Evolutionary conservation across 2,329 filamentous ascomycete species (phyloP), one percentile per base, ranked within the genome.

Genomic region (Aspergillus thermomutatus): DNA sequence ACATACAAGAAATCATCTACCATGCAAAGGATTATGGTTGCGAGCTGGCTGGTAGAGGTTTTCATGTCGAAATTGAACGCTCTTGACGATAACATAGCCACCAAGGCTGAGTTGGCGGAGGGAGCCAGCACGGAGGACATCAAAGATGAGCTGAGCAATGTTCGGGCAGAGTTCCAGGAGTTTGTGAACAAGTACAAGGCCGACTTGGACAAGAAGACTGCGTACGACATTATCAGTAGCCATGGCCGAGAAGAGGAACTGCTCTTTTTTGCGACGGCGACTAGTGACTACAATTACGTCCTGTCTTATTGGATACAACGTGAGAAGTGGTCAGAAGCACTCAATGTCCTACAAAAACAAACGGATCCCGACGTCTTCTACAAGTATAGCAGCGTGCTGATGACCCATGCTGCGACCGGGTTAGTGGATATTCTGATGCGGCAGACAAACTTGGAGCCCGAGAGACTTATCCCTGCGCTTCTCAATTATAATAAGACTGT

Each of bases 41-140:
- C 93, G 1, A 92, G 89, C 63, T 99, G 94, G 94, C 83, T 99
- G 46, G 82, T 97, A 9, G 94, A 99, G 73, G 83, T 97, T 1
- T 99, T 93, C 74, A 99, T 99, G 92, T 90, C 92, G 4, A 97
- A 96, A 75, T 82, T 99, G 45, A 97, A 99, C 71, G 88, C 90
- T 3, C 82, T 99, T 3, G 94, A 99, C 69, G 94, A 99, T 73
- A 92, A 90, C 2, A 93, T 97, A 61, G 89, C 92, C 41, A 95
- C 92, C 0, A 90, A 91, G 66, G 90, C 91, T 0, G 92, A 96
- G 70, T 76, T 93, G 23, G 83, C 86, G 0, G 90, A 92, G 60
- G 85, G 83, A 34, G 79, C 87, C 43, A 91, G 87, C 65, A 84
- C 88, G 0, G 82, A 84, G 2, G 87, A 93, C 58, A 68, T 73